Evolutionary conservation across 2,329 filamentous ascomycete genomes (phyloP).

Genomic region (Fulvia fulva): DNA sequence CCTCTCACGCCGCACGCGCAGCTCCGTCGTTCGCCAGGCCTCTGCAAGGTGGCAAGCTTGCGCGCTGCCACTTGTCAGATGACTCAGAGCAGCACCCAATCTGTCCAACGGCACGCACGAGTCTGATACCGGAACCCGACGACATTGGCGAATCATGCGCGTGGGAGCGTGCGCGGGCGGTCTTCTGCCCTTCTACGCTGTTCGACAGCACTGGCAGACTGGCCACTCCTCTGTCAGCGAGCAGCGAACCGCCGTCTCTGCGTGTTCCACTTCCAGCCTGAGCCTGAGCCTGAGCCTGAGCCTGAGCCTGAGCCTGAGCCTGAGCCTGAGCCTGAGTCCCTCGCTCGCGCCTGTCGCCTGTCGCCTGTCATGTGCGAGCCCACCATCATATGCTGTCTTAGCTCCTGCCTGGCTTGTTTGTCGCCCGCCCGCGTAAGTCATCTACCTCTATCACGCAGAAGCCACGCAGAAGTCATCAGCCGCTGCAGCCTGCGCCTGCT

Average conservation of each 20-base stretch:
- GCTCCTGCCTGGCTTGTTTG: slow-evolving; percentile 16
- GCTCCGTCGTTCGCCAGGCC: not conserved
- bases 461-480: slow-evolving; percentile 16
- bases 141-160: not conserved
- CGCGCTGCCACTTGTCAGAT: not conserved
- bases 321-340: slow-evolving; percentile 5
- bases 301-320: no score
- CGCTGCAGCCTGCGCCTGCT: slow-evolving; percentile 15
- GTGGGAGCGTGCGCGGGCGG: not conserved
- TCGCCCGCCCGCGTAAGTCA: slow-evolving; percentile 9
- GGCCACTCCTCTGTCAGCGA: not conserved
- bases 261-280: not conserved
- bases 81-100: not conserved
- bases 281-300: no score
- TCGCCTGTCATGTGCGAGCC: not conserved
- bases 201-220: not conserved
- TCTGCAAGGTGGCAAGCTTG: no score
- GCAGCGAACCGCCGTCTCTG: not conserved
- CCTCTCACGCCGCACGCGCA: not conserved
- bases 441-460: no score
- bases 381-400: slow-evolving; percentile 14
- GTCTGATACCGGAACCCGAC: not conserved
- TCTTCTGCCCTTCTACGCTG: not conserved
- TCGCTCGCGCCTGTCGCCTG: slow-evolving; percentile 8
- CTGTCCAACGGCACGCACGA: not conserved